A percentile compares a stretch with the other conserved stretches of the same genome.
These are phyloP conservation scores for Yarrowia osloensis DNA, from an alignment of 805 yeast genomes.

Conservation along the genomic window DNA sequence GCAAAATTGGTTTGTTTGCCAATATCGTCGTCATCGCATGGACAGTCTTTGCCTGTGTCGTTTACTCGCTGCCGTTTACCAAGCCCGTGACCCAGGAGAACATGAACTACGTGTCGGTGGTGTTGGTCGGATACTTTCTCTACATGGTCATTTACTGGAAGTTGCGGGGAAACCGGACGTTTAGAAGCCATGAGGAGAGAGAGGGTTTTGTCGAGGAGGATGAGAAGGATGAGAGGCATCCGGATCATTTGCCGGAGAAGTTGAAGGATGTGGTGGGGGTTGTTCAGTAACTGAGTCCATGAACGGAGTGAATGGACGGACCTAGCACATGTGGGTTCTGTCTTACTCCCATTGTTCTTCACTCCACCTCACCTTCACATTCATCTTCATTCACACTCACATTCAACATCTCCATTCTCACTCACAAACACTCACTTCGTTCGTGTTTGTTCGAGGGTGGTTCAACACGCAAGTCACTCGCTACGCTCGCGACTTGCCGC, in stretches of 20 bases:
- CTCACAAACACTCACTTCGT: no score
- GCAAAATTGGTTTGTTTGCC: conserved; percentile 33
- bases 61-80: conserved; percentile 61
- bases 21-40: conserved; percentile 50
- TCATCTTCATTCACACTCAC: no score
- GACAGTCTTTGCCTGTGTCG: conserved; percentile 60
- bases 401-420: no score
- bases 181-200: conserved; percentile 21
- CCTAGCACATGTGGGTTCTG: no score
- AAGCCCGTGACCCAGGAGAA: conserved; percentile 61
- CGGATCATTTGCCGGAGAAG: conserved; percentile 4
- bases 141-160: conserved; percentile 18
- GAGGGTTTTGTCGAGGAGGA: conserved; percentile 17
- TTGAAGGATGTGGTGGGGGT: conserved; percentile 1
- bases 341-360: no score
- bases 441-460: no score
- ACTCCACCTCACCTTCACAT: no score
- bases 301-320: neutral
- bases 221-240: neutral
- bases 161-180: conserved; percentile 12
- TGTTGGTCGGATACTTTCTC: conserved; percentile 15
- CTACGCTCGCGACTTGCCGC: no score
- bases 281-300: conserved; percentile 1
- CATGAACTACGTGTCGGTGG: conserved; percentile 56
- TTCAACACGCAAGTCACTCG: no score